Evolutionary conservation across 177 flowering plant genomes (phyloP), one percentile per base, ranked within the genome.

Genomic region (Vitis hybrid): DNA sequence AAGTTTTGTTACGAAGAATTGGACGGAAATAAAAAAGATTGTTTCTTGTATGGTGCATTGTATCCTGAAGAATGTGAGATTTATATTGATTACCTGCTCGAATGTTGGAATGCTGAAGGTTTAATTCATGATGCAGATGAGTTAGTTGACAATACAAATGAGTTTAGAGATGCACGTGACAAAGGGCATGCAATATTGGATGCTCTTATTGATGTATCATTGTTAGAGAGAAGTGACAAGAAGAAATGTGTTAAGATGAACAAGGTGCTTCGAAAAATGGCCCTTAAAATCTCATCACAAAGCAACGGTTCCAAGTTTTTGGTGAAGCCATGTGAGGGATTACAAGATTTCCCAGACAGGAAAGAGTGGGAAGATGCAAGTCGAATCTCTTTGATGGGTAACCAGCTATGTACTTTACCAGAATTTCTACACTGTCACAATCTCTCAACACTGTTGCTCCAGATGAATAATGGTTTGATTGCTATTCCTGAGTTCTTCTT

Each of bases 361-460:
- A 64, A 66, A 46, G 62, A 50, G 11, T 76, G 74, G 75, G 15
- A 35, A 56, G 4, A 58, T 2, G 65, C 58, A 27, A 35, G 14
- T 52, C 50, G 68, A 52, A 57, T 73, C 30, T 73, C 76, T 24
- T 68, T 73, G 58, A 67, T 63, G 60, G 58, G 46, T 11, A 67
- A 61, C 15, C 11, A 71, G 15, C 30, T 76, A 18, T 3, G 66
- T 24, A 30, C 8, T 21, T 65, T 76, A 35, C 72, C 75, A 15
- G 64, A 49, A 52, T 24, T 2, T 1, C 69, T 54, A 50, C 9
- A 46, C 27, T 76, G 69, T n/a, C 30, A 18, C n/a, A 52, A 10
- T 9, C 68, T 71, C 21, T 71, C 58, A 18, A 71, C 79, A 21
- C 32, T 76, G 46, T 64, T 76, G 13, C 24, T 76, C 15, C 79